Evolutionary conservation across 2,329 filamentous ascomycete species (phyloP).

Genomic region (Trichoderma brevicompactum): DNA sequence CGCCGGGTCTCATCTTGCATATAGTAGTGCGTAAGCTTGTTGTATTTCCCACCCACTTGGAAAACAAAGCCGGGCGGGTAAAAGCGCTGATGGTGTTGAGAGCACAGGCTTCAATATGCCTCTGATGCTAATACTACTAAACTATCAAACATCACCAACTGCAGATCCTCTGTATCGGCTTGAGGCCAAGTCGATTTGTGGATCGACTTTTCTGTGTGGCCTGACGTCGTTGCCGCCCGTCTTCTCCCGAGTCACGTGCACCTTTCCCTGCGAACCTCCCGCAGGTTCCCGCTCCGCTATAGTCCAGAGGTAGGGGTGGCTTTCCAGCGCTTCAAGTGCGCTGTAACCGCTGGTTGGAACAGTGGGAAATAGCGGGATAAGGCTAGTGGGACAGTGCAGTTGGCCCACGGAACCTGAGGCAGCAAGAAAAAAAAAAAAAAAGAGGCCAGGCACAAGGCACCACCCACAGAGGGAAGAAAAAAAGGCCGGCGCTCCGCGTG

Average conservation of each 20-base stretch:
- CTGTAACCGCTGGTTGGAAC: background rate
- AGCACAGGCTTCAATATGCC: no score
- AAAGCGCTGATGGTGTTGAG: no score
- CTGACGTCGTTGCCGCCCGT: slow-evolving; percentile 18
- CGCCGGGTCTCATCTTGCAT: no score
- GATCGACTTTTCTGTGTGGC: background rate
- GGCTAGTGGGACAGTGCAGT: background rate
- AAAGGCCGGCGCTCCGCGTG: slow-evolving; percentile 24
- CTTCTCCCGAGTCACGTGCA: slow-evolving; percentile 28
- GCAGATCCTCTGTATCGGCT: no score
- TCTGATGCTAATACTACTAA: no score
- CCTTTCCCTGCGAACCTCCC: background rate
- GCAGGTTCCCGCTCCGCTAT: background rate
- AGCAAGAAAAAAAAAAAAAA: slow-evolving; percentile 30
- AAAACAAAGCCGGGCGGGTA: no score
- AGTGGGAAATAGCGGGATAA: slow-evolving; percentile 2
- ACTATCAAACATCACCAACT: no score
- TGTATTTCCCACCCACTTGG: no score
- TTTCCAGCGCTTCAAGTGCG: background rate
- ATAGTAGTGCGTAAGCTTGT: no score
- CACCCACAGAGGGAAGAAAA: slow-evolving; percentile 13
- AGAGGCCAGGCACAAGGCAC: background rate
- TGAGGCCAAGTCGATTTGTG: no score
- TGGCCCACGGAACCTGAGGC: slow-evolving; percentile 35
- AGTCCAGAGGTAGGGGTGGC: background rate